Evolutionary conservation across 2,329 filamentous ascomycete species (phyloP), one percentile per base, ranked within the genome.

Genomic region (Mollisiaceae sp.): DNA sequence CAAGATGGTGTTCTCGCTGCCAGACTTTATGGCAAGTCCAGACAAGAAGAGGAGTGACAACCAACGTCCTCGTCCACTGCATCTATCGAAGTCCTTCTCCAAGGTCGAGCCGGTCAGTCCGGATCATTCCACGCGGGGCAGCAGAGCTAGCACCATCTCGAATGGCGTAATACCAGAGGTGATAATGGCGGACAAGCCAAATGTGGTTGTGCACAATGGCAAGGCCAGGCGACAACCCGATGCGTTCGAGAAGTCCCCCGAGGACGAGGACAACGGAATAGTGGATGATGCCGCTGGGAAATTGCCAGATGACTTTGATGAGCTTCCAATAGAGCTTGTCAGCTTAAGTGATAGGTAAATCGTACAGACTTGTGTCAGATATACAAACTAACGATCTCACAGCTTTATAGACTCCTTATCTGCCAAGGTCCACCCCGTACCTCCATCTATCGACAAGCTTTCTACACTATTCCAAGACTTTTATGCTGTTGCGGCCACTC

Each of bases 381-480:
- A 54, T 2, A 59, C 8, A 45, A 54, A 63, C 72, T 72, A 67
- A 74, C 62, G 65, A 59, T 59, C 55, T 32, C 45, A 55, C 74
- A 95, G 93, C 75, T 99, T 99, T 76, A 89, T 98, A 74, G 93
- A 97, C 67, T 94, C 93, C 8, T 82, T 99, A 32, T 91, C 89
- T 57, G 92, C 92, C 72, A 97, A 92, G 82, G 90, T 96, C 38
- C 91, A 97, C 74, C 87, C 91, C 2, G 89, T 88, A 5, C 95
- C 95, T 5, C 89, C 95, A 0, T 91, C 87, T 55, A 91, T 96
- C 74, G 93, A 97, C 57, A 89, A 86, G 68, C 84, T 98, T 18
- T 91, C 93, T 9, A 85, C 87, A n/a, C 84, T 95, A 61, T 98
- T 98, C 76, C 95, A 99, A 78, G 93, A 97, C 64, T 99, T 98